Conservation (phyloP, 331 rosid genomes). For the Rosa hybrid region DNA sequence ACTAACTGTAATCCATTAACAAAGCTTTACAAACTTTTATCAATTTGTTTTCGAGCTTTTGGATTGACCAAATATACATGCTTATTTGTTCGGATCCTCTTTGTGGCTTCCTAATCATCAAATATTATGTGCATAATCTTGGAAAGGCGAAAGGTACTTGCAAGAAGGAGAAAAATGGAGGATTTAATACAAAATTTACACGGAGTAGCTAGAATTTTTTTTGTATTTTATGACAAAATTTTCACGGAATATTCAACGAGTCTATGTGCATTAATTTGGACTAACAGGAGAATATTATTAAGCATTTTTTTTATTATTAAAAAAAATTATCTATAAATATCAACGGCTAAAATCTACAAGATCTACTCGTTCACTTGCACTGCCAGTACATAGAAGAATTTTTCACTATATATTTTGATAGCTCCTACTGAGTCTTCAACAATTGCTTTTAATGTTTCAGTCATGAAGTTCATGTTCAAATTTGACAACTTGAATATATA, state of each 20-base stretch:
- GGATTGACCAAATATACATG: background rate
- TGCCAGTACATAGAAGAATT: too few relatives aligned
- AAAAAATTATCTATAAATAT: too few relatives aligned
- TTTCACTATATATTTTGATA: background rate
- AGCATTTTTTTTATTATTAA: too few relatives aligned
- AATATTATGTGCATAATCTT: background rate
- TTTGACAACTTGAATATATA: background rate
- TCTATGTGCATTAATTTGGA: too few relatives aligned
- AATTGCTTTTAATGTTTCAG: background rate
- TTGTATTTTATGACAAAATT: background rate
- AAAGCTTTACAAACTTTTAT: background rate
- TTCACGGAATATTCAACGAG: too few relatives aligned
- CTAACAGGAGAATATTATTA: too few relatives aligned
- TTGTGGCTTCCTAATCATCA: slow-evolving; percentile 12
- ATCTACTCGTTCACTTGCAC: too few relatives aligned
- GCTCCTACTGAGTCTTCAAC: background rate
- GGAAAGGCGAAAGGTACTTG: slow-evolving; percentile 3
- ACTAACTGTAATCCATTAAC: slow-evolving; percentile 7
- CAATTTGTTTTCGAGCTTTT: background rate
- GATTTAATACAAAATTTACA: background rate
- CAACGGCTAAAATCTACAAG: too few relatives aligned
- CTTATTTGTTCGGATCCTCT: background rate
- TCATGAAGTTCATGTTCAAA: background rate
- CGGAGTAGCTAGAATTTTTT: background rate
- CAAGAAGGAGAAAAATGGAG: background rate